These are phyloP conservation scores for Cicer cuneatum DNA, from an alignment of 306 rosid species.

Conservation along the genomic window DNA sequence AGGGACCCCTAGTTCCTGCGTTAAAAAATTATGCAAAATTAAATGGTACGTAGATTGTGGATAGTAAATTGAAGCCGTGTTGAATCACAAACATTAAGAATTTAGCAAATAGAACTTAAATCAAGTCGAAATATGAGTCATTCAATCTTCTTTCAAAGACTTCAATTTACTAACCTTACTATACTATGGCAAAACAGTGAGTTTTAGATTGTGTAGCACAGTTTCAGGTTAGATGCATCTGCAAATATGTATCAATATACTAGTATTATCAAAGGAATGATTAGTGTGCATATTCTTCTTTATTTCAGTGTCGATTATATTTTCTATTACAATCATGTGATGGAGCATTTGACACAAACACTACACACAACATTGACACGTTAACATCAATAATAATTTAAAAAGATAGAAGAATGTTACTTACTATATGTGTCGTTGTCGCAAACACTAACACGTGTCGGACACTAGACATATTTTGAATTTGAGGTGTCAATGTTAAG, in stretches of 20 bases:
- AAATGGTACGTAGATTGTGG: not conserved
- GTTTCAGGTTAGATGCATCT: constrained; percentile 37
- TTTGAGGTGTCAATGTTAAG: too few relatives aligned
- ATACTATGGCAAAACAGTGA: not conserved
- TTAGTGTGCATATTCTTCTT: constrained; percentile 41
- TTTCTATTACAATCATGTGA: not conserved
- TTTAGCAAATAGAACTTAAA: not conserved
- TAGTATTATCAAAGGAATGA: constrained; percentile 17
- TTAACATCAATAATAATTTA: too few relatives aligned
- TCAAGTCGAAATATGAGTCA: not conserved
- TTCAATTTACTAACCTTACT: not conserved
- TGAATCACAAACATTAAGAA: not conserved
- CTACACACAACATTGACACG: too few relatives aligned
- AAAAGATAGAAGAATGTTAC: too few relatives aligned
- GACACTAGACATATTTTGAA: too few relatives aligned
- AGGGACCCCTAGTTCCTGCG: not conserved
- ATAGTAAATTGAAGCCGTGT: not conserved
- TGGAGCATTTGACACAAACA: too few relatives aligned
- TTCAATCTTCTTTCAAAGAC: not conserved
- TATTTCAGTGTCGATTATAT: not conserved
- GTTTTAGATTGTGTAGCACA: constrained; percentile 29
- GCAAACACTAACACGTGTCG: too few relatives aligned
- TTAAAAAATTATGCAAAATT: not conserved
- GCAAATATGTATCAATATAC: constrained; percentile 43
- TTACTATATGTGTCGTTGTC: too few relatives aligned